Percentiles rank a stretch among this genome's conserved stretches.
Evolutionary conservation across 345 rosid genomes (phyloP).

Genomic region (Limnanthes douglasii): DNA sequence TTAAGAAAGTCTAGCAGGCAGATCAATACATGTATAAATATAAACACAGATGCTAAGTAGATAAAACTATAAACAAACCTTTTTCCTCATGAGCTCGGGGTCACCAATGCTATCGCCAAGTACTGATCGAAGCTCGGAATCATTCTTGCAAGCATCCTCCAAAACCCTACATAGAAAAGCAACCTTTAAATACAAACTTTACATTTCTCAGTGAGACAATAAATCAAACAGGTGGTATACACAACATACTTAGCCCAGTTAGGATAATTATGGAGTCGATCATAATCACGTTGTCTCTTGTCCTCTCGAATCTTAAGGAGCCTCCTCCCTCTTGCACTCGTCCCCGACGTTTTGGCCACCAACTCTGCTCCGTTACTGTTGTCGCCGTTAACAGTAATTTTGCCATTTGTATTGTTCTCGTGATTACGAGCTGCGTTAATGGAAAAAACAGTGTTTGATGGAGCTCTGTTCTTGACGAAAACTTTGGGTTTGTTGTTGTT

Average conservation of each 20-base stretch:
- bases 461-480: too few species aligned
- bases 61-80: slow-evolving; percentile 19
- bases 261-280: slow-evolving; percentile 67
- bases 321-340: slow-evolving; percentile 87
- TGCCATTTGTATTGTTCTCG: too few species aligned
- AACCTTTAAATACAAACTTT: background rate
- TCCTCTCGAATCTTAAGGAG: slow-evolving; percentile 68
- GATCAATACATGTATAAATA: too few species aligned
- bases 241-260: slow-evolving; percentile 61
- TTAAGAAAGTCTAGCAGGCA: too few species aligned
- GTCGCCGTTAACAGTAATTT: too few species aligned
- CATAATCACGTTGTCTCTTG: slow-evolving; percentile 70
- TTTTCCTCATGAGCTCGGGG: slow-evolving; percentile 78
- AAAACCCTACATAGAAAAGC: slow-evolving; percentile 30
- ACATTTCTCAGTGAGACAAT: slow-evolving; percentile 5
- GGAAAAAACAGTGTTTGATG: too few species aligned
- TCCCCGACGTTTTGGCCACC: slow-evolving; percentile 37
- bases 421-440: too few species aligned
- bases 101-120: slow-evolving; percentile 86
- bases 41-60: too few species aligned
- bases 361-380: slow-evolving; percentile 7
- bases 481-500: too few species aligned
- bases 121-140: slow-evolving; percentile 69
- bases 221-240: slow-evolving; percentile 14
- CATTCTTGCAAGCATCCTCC: slow-evolving; percentile 64